Evolutionary conservation across 2,329 filamentous ascomycete genomes (phyloP), one percentile per base, ranked within the genome.

Genomic region (Colletotrichum lini): DNA sequence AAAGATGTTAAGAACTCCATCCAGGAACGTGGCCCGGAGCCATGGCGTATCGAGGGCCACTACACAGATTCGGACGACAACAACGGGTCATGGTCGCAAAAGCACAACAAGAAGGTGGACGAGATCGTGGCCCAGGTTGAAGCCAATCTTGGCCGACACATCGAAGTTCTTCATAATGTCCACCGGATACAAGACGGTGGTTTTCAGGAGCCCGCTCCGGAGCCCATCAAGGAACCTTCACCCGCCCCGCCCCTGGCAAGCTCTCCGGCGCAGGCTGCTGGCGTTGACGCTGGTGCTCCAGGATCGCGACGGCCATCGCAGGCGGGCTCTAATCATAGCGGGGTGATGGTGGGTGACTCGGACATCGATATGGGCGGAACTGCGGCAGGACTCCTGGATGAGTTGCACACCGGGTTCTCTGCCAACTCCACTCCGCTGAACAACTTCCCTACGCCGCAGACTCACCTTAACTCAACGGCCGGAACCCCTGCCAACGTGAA

Each of bases 151-250:
- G 91, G 91, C 21, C 90, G 90, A 66, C 90, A 89, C 73, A 89
- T 94, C 53, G 86, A 88, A 47, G 84, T 88, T 35, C 89, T 93
- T 64, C 88, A 90, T 60, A 86, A 89, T 30, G 86, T 96, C 9
- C 87, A 89, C 47, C 91, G 94, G 56, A 87, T 97, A 53, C 91
- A 96, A 77, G 93, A 93, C 76, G 95, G 94, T 59, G 94, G 94
- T 2, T 90, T 87, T 73, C 89, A 94, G 80, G 90, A 94, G 73
- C 87, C 86, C 8, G 83, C 82, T 6, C 85, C 87, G 3, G 84
- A 87, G 74, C 84, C 79, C 18, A 76, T 77, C 38, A 76, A 74
- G 15, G 79, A 80, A 42, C 75, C 74, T 7, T 76, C 78, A 26
- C 77, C 80, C 8, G 42, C 26, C 21, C 75, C 76, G 1, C 73